Evolutionary conservation across 257 asterid genomes (phyloP), one percentile per base, ranked within the genome.

Genomic region (Salvia hispanica): DNA sequence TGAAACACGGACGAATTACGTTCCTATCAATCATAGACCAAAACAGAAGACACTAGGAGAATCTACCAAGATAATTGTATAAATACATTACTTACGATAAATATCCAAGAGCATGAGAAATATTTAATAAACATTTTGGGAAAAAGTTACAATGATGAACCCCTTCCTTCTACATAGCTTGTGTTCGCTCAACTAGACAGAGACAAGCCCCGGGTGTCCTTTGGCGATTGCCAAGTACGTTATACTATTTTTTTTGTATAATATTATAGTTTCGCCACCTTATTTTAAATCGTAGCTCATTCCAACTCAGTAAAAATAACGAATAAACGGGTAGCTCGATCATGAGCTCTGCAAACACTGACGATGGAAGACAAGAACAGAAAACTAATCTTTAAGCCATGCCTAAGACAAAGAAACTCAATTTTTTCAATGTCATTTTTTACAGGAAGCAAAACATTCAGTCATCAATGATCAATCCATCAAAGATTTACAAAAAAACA

Each of bases 391-490:
- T 43, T 21, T 9, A 10, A 9, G 51, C 53, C 47, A 65, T 56
- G 45, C 28, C 46, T 44, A 55, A 7, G 34, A 31, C 10, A 43
- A 72, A 62, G 21, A 18, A 55, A 12, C 45, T 67, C 7, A 42
- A 28, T 3, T 14, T 60, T 45, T 37, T 40, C 37, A 33, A 43
- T 12, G 3, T 10, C 43, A 3, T 50, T 28, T 2, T 21, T 40
- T 1, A 7, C 47, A 18, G 36, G 21, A 62, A 62, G 63, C 71
- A 21, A 55, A 56, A 69, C 45, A 11, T 46, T 37, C 62, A 64
- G 50, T 47, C 52, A 12, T 64, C 50, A 52, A 25, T 16, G 64
- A 55, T 37, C 65, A 52, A 18, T 76, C 21, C 25, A 54, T 47
- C 39, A 76, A 28, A 9, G 52, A 40, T 25, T 21, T 21, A 21